A percentile compares a stretch with the other conserved stretches of the same genome.
Conservation (phyloP, 257 asterid species). For the Capsicum rhomboideum region DNA sequence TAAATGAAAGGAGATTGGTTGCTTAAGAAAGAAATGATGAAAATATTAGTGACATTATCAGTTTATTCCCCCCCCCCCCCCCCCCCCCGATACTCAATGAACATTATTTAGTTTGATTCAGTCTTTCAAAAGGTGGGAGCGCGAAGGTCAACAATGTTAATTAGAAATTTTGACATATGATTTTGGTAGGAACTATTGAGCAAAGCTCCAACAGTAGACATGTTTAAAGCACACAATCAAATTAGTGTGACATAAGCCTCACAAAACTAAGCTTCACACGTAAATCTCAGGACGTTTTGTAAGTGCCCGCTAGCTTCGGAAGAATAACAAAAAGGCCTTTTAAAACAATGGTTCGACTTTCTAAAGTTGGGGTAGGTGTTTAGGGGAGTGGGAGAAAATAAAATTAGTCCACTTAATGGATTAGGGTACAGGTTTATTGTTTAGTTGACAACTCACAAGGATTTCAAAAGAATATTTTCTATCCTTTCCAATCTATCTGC, state of each 20-base stretch:
- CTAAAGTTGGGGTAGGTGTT: background rate
- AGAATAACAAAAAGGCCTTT: background rate
- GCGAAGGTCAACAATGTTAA: background rate
- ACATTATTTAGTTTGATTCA: no score
- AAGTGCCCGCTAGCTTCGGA: rapidly evolving
- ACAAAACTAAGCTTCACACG: background rate
- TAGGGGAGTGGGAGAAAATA: background rate
- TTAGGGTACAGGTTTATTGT: conserved; percentile 34
- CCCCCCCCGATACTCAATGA: no score
- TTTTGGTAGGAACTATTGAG: background rate
- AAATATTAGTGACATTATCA: no score
- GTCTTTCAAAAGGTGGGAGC: no score
- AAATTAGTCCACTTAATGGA: conserved; percentile 25
- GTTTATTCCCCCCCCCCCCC: no score
- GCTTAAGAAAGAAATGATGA: no score
- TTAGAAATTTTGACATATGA: background rate
- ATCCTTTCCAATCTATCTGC: conserved; percentile 12
- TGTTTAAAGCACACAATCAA: background rate
- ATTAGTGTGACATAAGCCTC: background rate
- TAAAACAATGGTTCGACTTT: background rate
- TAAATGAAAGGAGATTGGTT: no score
- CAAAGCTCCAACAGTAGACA: rapidly evolving
- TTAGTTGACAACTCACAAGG: conserved; percentile 26
- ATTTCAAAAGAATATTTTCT: background rate
- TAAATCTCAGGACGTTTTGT: no score